phyloP scores from a whole-genome alignment of 306 rosid species.

The Trifolium dubium region DNA sequence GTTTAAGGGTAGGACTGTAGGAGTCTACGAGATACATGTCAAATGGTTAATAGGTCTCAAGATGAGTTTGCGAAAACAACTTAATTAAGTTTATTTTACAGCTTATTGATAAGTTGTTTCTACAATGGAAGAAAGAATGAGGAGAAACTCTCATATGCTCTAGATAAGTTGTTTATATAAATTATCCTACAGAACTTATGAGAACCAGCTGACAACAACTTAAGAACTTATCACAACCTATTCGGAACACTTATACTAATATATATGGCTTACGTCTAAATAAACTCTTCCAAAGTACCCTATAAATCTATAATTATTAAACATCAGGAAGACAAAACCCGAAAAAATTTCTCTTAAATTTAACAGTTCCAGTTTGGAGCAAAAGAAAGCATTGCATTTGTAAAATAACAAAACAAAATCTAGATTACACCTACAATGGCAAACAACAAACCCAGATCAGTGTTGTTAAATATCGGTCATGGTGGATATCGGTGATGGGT shows the following conservation, averaged over 20 bases:
- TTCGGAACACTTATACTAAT: background rate
- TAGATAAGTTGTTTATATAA: background rate
- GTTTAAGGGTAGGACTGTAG: background rate
- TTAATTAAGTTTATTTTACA: background rate
- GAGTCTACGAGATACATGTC: background rate
- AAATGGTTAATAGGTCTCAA: background rate
- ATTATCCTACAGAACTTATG: background rate
- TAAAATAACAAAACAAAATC: background rate
- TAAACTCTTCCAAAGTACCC: background rate
- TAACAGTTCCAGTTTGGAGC: background rate
- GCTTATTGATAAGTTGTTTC: background rate
- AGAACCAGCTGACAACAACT: background rate
- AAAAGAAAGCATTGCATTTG: slow-evolving; percentile 13
- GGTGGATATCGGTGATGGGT: no score
- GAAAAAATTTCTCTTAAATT: background rate
- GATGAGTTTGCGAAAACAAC: background rate
- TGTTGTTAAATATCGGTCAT: no score
- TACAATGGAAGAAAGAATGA: background rate
- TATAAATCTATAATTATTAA: background rate
- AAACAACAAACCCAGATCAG: background rate
- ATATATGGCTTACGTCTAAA: background rate
- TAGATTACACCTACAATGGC: background rate
- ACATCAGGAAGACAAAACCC: background rate
- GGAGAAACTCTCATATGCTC: background rate
- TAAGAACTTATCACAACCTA: background rate